Conservation (phyloP, 768 basidiomycete genomes). For the Daedalea quercina region DNA sequence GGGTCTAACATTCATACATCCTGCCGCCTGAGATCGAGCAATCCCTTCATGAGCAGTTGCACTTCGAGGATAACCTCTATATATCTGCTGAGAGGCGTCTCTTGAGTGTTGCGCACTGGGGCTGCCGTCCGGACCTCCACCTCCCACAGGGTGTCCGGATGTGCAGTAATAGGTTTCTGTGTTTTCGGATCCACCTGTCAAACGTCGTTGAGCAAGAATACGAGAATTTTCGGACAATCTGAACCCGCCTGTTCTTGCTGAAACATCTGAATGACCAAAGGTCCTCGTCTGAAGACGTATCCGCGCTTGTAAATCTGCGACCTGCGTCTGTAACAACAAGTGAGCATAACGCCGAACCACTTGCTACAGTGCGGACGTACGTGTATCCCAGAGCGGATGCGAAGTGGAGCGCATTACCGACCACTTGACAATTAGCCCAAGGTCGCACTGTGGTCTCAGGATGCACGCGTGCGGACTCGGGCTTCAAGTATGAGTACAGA, state of each 20-base stretch:
- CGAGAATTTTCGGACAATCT: neutral
- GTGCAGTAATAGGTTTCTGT: conserved; percentile 70
- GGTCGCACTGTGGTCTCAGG: conserved; percentile 85
- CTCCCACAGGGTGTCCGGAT: conserved; percentile 78
- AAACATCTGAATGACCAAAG: conserved; percentile 73
- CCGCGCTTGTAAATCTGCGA: conserved; percentile 81
- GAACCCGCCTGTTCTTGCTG: conserved; percentile 70
- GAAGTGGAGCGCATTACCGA: conserved; percentile 75
- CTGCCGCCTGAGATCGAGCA: conserved; percentile 70
- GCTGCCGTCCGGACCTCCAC: conserved; percentile 82
- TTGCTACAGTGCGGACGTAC: conserved; percentile 30
- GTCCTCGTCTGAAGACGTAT: conserved; percentile 66
- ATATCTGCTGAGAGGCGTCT: conserved; percentile 61
- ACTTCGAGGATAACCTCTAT: conserved; percentile 77
- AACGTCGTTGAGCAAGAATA: neutral
- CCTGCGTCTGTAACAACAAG: conserved; percentile 37
- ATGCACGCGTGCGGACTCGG: conserved; percentile 76
- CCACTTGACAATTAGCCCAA: conserved; percentile 74
- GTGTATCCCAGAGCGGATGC: conserved; percentile 74
- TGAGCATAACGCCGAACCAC: conserved; percentile 1
- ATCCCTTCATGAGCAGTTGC: conserved; percentile 78
- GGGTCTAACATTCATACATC: conserved; percentile 41
- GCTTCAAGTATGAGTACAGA: conserved; percentile 75
- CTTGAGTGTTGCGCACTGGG: conserved; percentile 73
- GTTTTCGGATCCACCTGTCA: conserved; percentile 67